Evolutionary conservation across 768 basidiomycete genomes (phyloP), one percentile per base, ranked within the genome.

Genomic region (Chalciporus pseudorubinellus): DNA sequence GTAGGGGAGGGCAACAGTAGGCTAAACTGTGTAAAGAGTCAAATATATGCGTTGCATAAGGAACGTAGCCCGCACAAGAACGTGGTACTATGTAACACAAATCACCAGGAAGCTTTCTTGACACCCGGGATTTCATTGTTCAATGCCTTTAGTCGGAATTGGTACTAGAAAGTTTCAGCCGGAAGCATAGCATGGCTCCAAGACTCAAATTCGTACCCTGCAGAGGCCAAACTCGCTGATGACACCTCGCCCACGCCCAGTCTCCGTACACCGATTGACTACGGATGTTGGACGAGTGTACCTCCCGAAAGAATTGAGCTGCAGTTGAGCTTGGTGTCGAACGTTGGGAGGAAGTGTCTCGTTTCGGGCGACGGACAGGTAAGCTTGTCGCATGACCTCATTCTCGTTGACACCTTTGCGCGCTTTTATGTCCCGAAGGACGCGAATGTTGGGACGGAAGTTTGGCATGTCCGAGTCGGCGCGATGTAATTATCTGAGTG

Each of bases 321-420:
- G 93, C 54, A 98, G 73, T 69, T 97, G 94, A 14, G 95, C 95
- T 59, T 94, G 90, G 68, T 94, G 90, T 50, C 95, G 89, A 42
- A 98, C 81, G 65, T 90, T 85, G 3, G 91, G 77, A 14, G 93
- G 85, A n/a, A 98, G 73, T 2, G 86, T 82, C 66, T 90, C 84
- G 72, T 98, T 98, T 53, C 95, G 82, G 20, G 95, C 93, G 59
- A 98, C 89, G 70, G 85, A 93, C 44, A 98, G 83, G 70, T 95
- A 95, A 0, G 95, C 95, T 40, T 92, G 79, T 18, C 95, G 85
- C 24, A 85, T 75, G 42, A 95, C 76, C 68, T 98, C 95, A 65
- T 85, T 84, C 40, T 79, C 79, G 52, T 74, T 72, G 52, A 92
- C 87, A 52, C 84, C 82, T 18, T 79, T 65, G 45, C 89, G 85